These are phyloP conservation scores for Mrakia blollopis DNA, from an alignment of 768 basidiomycete genomes.

Conservation along the genomic window DNA sequence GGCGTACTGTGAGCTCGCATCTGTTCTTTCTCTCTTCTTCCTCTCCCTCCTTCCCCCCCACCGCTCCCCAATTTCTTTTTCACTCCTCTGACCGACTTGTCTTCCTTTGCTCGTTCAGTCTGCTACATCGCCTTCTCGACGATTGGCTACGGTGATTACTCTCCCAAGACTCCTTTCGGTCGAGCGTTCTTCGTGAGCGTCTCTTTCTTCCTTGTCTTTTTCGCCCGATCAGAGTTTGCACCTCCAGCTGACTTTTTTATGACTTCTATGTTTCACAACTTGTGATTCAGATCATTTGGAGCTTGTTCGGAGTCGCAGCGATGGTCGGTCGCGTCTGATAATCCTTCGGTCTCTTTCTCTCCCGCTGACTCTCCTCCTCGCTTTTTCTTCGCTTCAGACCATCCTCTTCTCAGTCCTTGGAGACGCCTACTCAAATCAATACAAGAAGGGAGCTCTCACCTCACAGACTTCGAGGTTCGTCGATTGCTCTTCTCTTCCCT, in stretches of 20 bases:
- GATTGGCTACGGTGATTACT: conserved; percentile 61
- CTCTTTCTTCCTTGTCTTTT: conserved; percentile 73
- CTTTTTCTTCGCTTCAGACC: conserved; percentile 44
- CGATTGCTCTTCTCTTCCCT: background rate
- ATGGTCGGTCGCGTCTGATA: conserved; percentile 50
- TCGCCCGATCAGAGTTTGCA: conserved; percentile 46
- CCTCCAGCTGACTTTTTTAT: conserved; percentile 67
- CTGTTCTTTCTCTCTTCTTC: background rate
- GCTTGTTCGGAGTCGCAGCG: conserved; percentile 62
- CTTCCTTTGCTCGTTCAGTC: background rate
- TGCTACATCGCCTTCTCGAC: conserved; percentile 57
- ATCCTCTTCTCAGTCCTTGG: conserved; percentile 38
- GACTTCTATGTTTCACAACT: too few relatives aligned
- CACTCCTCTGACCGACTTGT: background rate
- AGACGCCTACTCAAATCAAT: conserved; percentile 17
- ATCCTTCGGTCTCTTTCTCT: too few relatives aligned
- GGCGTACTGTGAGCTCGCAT: conserved; percentile 22
- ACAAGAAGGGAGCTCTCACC: background rate
- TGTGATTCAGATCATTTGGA: conserved; percentile 54
- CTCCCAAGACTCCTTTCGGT: conserved; percentile 62
- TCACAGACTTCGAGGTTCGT: conserved; percentile 23
- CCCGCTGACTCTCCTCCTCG: background rate
- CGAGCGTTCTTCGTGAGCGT: conserved; percentile 71
- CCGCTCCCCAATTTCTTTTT: too few relatives aligned
- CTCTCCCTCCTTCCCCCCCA: background rate